A percentile compares a stretch with the other conserved stretches of the same genome.
Conservation (phyloP, 345 rosid species). For the Rhizophora mangle region DNA sequence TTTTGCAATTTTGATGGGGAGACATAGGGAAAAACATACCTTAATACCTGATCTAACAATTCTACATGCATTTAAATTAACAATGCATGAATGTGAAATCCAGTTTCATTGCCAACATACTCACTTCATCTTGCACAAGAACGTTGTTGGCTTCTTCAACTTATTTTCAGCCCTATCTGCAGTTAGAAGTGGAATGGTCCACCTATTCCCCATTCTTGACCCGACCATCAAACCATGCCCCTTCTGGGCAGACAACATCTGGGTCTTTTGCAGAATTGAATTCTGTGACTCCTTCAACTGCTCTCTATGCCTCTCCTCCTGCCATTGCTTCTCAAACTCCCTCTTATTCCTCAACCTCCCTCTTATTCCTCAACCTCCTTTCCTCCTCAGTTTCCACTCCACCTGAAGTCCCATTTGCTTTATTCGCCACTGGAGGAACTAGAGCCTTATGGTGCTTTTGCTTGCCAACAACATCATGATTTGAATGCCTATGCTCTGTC, state of each 20-base stretch:
- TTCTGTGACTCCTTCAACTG: slow-evolving; percentile 61
- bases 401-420: slow-evolving; percentile 39
- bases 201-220: slow-evolving; percentile 74
- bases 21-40: not conserved
- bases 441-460: slow-evolving; percentile 45
- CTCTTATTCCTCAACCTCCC: slow-evolving; percentile 85
- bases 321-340: slow-evolving; percentile 83
- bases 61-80: not conserved
- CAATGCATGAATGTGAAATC: no score
- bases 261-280: slow-evolving; percentile 51
- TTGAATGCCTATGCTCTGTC: slow-evolving; percentile 47
- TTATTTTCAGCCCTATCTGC: slow-evolving; percentile 84
- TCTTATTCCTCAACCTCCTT: slow-evolving; percentile 83
- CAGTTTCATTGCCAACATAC: slow-evolving; percentile 27
- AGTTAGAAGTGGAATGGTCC: slow-evolving; percentile 59
- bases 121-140: slow-evolving; percentile 97
- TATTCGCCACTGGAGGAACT: slow-evolving; percentile 36
- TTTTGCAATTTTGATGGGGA: not conserved
- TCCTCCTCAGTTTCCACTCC: slow-evolving; percentile 90
- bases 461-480: slow-evolving; percentile 32
- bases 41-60: no score
- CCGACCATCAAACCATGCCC: slow-evolving; percentile 72
- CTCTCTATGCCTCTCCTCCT: slow-evolving; percentile 62
- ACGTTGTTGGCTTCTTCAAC: slow-evolving; percentile 97
- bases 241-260: slow-evolving; percentile 49